Conservation (phyloP, 2,329 filamentous ascomycete genomes). For the Graphilbum ipis-grandicollis region DNA sequence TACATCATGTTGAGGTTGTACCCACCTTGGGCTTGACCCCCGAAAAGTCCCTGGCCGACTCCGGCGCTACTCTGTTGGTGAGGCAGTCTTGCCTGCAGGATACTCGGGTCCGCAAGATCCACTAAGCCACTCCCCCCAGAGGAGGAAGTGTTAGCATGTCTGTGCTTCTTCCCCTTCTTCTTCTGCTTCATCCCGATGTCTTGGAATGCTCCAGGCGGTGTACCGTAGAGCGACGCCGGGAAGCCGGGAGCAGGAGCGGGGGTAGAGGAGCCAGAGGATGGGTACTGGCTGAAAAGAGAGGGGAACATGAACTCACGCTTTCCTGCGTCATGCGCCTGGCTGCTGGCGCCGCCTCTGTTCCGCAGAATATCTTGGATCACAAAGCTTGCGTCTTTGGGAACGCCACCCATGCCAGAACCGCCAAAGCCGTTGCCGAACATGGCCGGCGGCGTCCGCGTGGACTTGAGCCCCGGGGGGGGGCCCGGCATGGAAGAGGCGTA, state of each 20-base stretch:
- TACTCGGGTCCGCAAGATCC: constrained; percentile 99
- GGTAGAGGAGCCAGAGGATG: constrained; percentile 63
- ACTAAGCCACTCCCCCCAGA: constrained; percentile 97
- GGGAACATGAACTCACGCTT: constrained; percentile 93
- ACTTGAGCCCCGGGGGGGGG: constrained; percentile 88
- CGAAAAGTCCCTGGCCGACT: constrained; percentile 79
- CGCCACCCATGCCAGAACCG: constrained; percentile 47
- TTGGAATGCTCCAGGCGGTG: constrained; percentile 72
- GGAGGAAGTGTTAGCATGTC: constrained; percentile 99
- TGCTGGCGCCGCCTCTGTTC: constrained; percentile 39
- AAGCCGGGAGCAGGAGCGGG: constrained; percentile 80
- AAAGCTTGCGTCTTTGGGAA: constrained; percentile 57
- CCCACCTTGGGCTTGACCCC: constrained; percentile 84
- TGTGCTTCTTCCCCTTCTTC: constrained; percentile 99
- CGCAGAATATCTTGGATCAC: constrained; percentile 72
- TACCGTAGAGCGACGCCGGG: constrained; percentile 81
- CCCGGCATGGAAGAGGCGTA: constrained; percentile 78
- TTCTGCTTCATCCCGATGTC: constrained; percentile 93
- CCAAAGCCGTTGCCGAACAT: constrained; percentile 86
- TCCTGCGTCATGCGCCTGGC: constrained; percentile 65
- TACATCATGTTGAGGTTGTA: constrained; percentile 84
- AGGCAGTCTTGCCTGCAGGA: constrained; percentile 94
- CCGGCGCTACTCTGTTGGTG: constrained; percentile 64
- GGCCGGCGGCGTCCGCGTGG: constrained; percentile 80
- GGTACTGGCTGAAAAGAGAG: constrained; percentile 81